A percentile compares a stretch with the other conserved stretches of the same genome.
Conservation (phyloP, 768 basidiomycete species). For the Fistulinella prunicolor region DNA sequence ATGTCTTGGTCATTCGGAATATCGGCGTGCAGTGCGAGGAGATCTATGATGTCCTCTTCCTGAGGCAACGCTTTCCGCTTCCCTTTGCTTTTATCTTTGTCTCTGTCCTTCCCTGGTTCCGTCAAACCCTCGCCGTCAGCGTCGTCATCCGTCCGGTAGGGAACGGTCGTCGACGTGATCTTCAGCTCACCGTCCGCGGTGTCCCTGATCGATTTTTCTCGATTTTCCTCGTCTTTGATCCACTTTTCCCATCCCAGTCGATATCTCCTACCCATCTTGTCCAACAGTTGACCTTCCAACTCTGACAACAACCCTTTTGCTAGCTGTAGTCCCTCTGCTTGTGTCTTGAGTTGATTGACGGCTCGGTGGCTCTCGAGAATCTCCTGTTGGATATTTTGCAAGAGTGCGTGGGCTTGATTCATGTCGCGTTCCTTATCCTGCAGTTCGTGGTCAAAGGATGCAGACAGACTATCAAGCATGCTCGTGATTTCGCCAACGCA, state of each 20-base stretch:
- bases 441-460: conserved; percentile 89
- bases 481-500: conserved; percentile 81
- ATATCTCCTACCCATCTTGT: conserved; percentile 80
- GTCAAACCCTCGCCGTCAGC: conserved; percentile 38
- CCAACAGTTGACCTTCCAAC: conserved; percentile 62
- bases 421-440: conserved; percentile 90
- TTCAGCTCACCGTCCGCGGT: conserved; percentile 56
- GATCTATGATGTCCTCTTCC: conserved; percentile 62
- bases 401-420: conserved; percentile 82
- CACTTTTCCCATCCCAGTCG: conserved; percentile 91
- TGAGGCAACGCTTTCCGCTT: conserved; percentile 51
- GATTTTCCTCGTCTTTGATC: conserved; percentile 78
- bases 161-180: conserved; percentile 43
- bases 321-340: conserved; percentile 64
- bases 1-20: conserved; percentile 57
- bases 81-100: conserved; percentile 49
- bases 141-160: conserved; percentile 48
- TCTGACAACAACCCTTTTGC: conserved; percentile 56
- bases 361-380: conserved; percentile 81
- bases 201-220: conserved; percentile 68
- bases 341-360: conserved; percentile 62
- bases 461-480: conserved; percentile 85
- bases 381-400: conserved; percentile 85
- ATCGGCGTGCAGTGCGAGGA: conserved; percentile 54
- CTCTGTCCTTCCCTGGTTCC: conserved; percentile 36